Evolutionary conservation across 768 basidiomycete genomes (phyloP), one percentile per base, ranked within the genome.

Genomic region (Tricholoma furcatifolium): DNA sequence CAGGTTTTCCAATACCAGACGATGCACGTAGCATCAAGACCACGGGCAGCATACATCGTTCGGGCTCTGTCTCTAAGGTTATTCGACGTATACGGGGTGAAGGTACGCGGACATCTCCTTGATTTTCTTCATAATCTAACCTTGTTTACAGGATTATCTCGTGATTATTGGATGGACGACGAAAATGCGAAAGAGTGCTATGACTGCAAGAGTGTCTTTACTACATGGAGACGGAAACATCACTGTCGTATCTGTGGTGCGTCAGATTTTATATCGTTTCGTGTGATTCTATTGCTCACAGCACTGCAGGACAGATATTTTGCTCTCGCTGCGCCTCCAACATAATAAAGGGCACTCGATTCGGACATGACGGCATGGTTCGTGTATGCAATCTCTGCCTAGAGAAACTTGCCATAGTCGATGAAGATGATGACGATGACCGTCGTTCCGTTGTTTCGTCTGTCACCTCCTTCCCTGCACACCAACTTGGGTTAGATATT

Each of bases 151-250:
- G 91, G 91, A n/a, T 65, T 96, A 17, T 92, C 91, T 20, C 84
- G 87, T 57, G 92, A 97, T 63, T 98, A 98, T 65, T 99, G 97
- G 97, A 98, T 98, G 94, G 91, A 93, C 55, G 95, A 98, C 64
- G 93, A 93, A 63, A 88, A 90, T 50, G 92, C 91, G 62, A 97
- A 89, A 65, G 93, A 97, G 62, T 96, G 94, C 64, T 96, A 93
- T 65, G 94, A 95, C 68, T 97, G 94, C 74, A 92, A 93, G 68
- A 91, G 90, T 58, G 78, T 90, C 44, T 99, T 99, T 71, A 92
- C 93, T 0, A 82, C 94, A 2, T 98, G 93, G 92, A 74, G 95
- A 47, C 75, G 97, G 57, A 97, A 95, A 68, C 97, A 99, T 62
- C 97, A 99, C 66, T 99, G 97, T 71, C 84, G 97, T 11, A 93